These are phyloP conservation scores for Nitzschia sp. DNA, from an alignment of 108 stramenopile genomes.

Conservation along the genomic window DNA sequence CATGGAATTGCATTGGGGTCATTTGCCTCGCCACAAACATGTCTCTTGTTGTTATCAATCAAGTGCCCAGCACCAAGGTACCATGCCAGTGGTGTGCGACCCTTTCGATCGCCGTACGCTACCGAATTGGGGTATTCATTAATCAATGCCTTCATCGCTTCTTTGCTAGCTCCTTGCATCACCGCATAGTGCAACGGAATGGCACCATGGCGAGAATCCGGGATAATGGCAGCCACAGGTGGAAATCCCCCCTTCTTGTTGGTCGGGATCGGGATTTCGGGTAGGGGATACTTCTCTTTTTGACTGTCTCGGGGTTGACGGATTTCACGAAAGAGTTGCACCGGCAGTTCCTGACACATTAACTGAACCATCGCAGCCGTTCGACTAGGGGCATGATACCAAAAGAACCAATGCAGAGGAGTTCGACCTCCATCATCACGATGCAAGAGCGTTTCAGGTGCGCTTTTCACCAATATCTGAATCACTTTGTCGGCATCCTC, in stretches of 20 bases:
- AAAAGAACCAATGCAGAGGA: constrained; percentile 70
- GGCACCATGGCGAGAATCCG: constrained; percentile 49
- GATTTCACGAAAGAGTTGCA: constrained; percentile 17
- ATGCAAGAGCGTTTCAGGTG: constrained; percentile 43
- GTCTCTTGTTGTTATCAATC: constrained; percentile 27
- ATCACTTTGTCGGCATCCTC: constrained; percentile 39
- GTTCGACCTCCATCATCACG: constrained; percentile 60
- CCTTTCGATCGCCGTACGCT: constrained; percentile 36
- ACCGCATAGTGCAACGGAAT: constrained; percentile 65
- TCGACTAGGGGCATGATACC: constrained; percentile 51
- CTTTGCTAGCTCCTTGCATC: constrained; percentile 50
- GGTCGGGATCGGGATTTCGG: constrained; percentile 35
- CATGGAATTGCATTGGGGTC: constrained; percentile 44
- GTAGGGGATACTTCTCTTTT: constrained; percentile 34
- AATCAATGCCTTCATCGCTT: constrained; percentile 37
- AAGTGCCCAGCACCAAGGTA: constrained; percentile 57
- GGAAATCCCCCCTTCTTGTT: constrained; percentile 30
- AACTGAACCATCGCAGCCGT: constrained; percentile 41
- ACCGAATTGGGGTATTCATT: constrained; percentile 39
- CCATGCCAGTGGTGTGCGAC: constrained; percentile 52
- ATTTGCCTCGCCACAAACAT: constrained; percentile 48
- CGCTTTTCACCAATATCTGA: constrained; percentile 34
- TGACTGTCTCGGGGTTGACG: constrained; percentile 26
- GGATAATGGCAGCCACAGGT: constrained; percentile 40
- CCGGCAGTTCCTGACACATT: constrained; percentile 34